phyloP scores from a whole-genome alignment of 2,329 filamentous ascomycete species.

The Pseudocercospora fuligena region DNA sequence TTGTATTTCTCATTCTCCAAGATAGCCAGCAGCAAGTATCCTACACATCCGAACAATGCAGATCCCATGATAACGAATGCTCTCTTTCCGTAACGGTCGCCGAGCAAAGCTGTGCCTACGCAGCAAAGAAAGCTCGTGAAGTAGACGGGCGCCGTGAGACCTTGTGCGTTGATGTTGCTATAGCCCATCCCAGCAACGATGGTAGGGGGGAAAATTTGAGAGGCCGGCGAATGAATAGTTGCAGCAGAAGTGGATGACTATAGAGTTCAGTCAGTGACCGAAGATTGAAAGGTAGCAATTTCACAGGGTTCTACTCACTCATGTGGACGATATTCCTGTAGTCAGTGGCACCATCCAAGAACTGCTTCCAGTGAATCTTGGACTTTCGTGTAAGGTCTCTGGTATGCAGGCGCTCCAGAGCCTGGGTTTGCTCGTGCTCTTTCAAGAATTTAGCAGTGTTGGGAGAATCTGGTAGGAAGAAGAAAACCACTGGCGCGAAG shows the following conservation, averaged over 20 bases:
- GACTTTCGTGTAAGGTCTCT: neutral
- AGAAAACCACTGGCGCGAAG: constrained; percentile 58
- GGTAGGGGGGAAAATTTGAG: constrained; percentile 36
- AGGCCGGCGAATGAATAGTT: constrained; percentile 33
- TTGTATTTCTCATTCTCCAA: constrained; percentile 29
- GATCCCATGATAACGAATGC: constrained; percentile 37
- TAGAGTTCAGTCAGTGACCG: neutral
- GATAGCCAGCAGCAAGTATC: constrained; percentile 44
- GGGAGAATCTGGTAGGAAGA: constrained; percentile 57
- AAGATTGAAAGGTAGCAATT: constrained; percentile 30
- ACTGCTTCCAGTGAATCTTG: constrained; percentile 45
- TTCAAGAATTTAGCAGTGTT: constrained; percentile 58
- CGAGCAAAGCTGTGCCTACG: neutral
- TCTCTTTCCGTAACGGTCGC: constrained; percentile 7
- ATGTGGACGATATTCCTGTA: constrained; percentile 46
- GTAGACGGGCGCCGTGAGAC: constrained; percentile 66
- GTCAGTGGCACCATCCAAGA: constrained; percentile 59
- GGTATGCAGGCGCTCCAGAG: neutral
- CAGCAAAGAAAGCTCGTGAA: constrained; percentile 40
- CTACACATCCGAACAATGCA: constrained; percentile 41
- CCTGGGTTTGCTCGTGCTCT: constrained; percentile 50
- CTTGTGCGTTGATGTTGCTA: constrained; percentile 65
- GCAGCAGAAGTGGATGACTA: neutral
- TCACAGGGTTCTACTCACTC: constrained; percentile 15
- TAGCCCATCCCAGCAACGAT: constrained; percentile 42